Base-by-base conservation (phyloP, 352 stramenopile genomes). In the Globisporangium acanthophoron region DNA sequence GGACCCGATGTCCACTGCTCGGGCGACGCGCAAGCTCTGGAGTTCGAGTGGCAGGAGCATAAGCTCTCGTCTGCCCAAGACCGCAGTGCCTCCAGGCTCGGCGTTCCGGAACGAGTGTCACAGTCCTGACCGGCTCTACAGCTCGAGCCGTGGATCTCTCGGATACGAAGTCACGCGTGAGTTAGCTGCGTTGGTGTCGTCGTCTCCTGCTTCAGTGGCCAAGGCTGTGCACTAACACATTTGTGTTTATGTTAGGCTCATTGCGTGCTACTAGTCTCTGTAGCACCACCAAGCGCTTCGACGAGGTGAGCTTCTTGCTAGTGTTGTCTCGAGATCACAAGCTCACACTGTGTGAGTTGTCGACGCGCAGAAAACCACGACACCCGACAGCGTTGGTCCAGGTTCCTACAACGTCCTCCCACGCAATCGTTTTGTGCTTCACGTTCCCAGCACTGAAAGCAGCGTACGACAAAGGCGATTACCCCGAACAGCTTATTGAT, bases 111-210 rank as follows among this genome's bases (percentile, higher is more conserved):
- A 87, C 68, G 67, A 85, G 24, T 81, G 72, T 39, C 52, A 76
- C 0, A 87, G 78, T 54, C 64, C 74, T 15, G 80, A 90, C 58
- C 73, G 79, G 39, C 73, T 90, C 21, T 90, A 90, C 58, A 90
- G 76, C 65, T 79, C 74, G 13, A 87, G 65, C 39, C 67, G 55
- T 39, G 69, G 78, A 35, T 74, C 76, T 0, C 54, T 90, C 13
- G 80, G 80, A 20, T 89, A 90, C 47, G 74, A 89, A 43, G 80
- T 83, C 18, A 71, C 85, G 46, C 69, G 78, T 90, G 39, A 6
- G 43, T 40, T 56, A 89, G 80, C 33, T 8, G 33, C 12, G 33
- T 39, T 11, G 8, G 33, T 9, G 31, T 13, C 33, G 24, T 27
- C 24, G 24, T 27, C 12, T 35, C 31, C 9, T 39, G 5, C 8